These are phyloP conservation scores for Lolium multiflorum DNA, from an alignment of 176 grass and related monocot genomes.

Conservation along the genomic window DNA sequence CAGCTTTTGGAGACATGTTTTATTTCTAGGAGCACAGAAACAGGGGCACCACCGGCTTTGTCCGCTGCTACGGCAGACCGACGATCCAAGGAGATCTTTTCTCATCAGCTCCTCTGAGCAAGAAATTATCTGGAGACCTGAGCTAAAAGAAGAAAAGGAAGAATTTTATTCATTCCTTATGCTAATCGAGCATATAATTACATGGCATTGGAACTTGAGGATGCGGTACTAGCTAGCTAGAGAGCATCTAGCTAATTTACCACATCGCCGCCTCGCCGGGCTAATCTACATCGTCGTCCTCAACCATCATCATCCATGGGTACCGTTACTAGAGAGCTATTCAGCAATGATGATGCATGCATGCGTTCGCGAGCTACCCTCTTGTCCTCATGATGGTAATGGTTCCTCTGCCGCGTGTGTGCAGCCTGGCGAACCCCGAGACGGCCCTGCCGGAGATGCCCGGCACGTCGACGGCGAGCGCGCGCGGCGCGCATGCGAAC, in stretches of 20 bases:
- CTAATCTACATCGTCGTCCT: background rate
- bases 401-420: constrained; percentile 82
- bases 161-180: constrained; percentile 47
- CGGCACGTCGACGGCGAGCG: constrained; percentile 55
- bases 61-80: background rate
- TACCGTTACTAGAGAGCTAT: background rate
- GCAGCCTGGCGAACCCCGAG: constrained; percentile 76
- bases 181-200: constrained; percentile 54
- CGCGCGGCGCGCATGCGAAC: constrained; percentile 72
- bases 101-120: background rate
- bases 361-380: constrained; percentile 37
- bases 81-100: constrained; percentile 33
- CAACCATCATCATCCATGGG: background rate
- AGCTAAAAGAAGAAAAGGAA: background rate
- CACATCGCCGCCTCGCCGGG: background rate
- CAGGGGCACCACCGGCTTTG: constrained; percentile 41
- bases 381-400: constrained; percentile 95
- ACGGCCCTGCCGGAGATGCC: constrained; percentile 84
- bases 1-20: constrained; percentile 47
- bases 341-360: constrained; percentile 1
- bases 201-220: constrained; percentile 37
- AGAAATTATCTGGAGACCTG: no score
- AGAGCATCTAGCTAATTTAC: constrained; percentile 6
- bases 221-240: constrained; percentile 19
- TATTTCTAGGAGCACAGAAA: constrained; percentile 34